phyloP scores from a whole-genome alignment of 108 stramenopile genomes.

The Fragilaria radians region DNA sequence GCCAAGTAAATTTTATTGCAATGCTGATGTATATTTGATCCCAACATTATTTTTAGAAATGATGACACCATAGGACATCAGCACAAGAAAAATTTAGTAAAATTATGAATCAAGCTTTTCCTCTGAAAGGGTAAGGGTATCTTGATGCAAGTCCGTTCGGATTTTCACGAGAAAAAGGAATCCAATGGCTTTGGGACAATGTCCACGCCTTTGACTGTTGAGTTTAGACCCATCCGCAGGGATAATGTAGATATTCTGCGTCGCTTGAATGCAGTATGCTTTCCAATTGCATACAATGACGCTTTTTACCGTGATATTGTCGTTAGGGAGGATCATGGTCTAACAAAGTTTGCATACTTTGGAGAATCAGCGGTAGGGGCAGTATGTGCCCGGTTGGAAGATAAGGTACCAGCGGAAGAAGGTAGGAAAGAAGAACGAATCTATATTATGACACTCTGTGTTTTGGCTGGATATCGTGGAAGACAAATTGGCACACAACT shows the following conservation, averaged over 20 bases:
- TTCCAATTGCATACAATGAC: constrained; percentile 89
- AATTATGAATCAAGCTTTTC: too few relatives aligned
- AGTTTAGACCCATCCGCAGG: constrained; percentile 62
- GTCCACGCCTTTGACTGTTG: constrained; percentile 31
- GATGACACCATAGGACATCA: too few relatives aligned
- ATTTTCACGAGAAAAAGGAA: too few relatives aligned
- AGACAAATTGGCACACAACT: constrained; percentile 86
- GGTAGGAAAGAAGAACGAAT: constrained; percentile 19
- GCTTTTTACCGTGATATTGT: constrained; percentile 84
- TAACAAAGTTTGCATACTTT: constrained; percentile 82
- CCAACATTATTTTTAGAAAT: too few relatives aligned
- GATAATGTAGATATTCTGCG: constrained; percentile 79
- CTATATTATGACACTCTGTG: constrained; percentile 98
- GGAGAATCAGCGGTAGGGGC: constrained; percentile 87
- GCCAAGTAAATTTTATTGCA: too few relatives aligned
- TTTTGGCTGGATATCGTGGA: constrained; percentile 89
- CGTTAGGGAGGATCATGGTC: constrained; percentile 36
- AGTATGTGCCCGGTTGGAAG: constrained; percentile 74
- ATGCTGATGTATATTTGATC: too few relatives aligned
- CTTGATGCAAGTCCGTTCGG: too few relatives aligned
- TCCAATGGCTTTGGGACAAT: too few relatives aligned
- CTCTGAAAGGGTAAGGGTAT: too few relatives aligned
- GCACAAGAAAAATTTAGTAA: too few relatives aligned
- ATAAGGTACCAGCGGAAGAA: constrained; percentile 7
- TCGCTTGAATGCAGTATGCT: constrained; percentile 70